Evolutionary conservation across 164 flowering plant genomes (phyloP).

Genomic region (Dillenia turbinata): DNA sequence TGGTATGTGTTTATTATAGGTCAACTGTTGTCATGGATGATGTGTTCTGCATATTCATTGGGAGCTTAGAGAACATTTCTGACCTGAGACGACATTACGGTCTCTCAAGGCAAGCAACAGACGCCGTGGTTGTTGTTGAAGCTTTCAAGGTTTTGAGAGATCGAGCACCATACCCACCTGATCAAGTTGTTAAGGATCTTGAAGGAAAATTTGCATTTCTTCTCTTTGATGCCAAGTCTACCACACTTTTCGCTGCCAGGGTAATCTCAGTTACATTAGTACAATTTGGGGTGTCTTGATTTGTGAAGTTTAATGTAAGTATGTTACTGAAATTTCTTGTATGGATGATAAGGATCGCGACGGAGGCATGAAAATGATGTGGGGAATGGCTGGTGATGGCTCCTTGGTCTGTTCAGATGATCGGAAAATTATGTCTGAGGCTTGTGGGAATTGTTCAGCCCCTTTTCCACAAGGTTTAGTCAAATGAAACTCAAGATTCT

Average conservation of each 20-base stretch:
- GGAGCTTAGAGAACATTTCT: constrained; percentile 35
- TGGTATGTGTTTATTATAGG: constrained; percentile 13
- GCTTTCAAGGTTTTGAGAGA: constrained; percentile 49
- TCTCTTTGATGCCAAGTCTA: constrained; percentile 32
- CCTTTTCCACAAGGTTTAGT: constrained; percentile 42
- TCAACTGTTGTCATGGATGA: constrained; percentile 44
- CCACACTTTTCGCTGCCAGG: constrained; percentile 32
- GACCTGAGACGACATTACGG: constrained; percentile 43
- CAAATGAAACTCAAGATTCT: neutral
- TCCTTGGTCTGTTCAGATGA: constrained; percentile 38
- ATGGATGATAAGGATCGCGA: constrained; percentile 33
- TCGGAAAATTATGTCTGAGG: constrained; percentile 21
- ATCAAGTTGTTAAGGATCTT: constrained; percentile 50
- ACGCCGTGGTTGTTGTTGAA: constrained; percentile 44
- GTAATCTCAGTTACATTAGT: constrained; percentile 15
- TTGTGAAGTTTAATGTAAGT: neutral
- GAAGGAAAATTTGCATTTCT: constrained; percentile 53
- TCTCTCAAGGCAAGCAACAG: constrained; percentile 35
- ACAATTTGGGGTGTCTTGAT: neutral
- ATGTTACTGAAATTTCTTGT: neutral
- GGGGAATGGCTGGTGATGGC: constrained; percentile 47
- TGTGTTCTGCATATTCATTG: constrained; percentile 44
- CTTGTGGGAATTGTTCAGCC: constrained; percentile 35
- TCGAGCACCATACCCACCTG: constrained; percentile 58
- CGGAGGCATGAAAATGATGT: constrained; percentile 33